Evolutionary conservation across 1,284 basidiomycete genomes (phyloP).

Genomic region (Heterobasidion parviporum): DNA sequence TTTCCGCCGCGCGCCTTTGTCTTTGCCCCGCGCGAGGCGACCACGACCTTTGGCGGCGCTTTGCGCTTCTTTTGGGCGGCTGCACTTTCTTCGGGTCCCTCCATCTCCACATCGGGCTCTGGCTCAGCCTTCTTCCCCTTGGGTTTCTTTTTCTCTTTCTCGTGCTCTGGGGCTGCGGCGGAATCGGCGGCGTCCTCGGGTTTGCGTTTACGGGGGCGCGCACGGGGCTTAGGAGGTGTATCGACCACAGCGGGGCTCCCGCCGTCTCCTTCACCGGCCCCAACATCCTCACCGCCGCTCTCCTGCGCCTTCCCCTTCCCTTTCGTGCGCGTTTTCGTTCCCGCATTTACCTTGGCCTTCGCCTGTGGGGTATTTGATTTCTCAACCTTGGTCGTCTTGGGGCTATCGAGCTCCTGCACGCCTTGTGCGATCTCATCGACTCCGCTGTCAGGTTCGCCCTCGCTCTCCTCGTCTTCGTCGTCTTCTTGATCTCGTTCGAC

Average conservation of each 20-base stretch:
- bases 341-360: constrained; percentile 8
- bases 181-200: too few relatives aligned
- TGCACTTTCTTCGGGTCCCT: not conserved
- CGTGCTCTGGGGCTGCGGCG: too few relatives aligned
- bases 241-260: constrained; percentile 3
- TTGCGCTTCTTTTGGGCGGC: constrained; percentile 15
- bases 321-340: not conserved
- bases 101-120: not conserved
- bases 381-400: constrained; percentile 6
- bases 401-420: constrained; percentile 7
- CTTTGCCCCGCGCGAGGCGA: constrained; percentile 10
- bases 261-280: constrained; percentile 1
- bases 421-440: constrained; percentile 22
- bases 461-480: constrained; percentile 20
- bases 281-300: not conserved
- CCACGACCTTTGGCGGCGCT: constrained; percentile 12
- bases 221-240: constrained; percentile 14
- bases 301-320: constrained; percentile 12
- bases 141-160: too few relatives aligned
- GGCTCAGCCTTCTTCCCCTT: not conserved
- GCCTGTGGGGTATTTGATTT: constrained; percentile 8
- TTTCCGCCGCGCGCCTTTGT: constrained; percentile 4
- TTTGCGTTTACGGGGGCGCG: constrained; percentile 9
- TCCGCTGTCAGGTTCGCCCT: constrained; percentile 23
- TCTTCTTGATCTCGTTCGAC: constrained; percentile 19